Base-by-base conservation (phyloP, 345 rosid genomes). In the Turritis glabra region DNA sequence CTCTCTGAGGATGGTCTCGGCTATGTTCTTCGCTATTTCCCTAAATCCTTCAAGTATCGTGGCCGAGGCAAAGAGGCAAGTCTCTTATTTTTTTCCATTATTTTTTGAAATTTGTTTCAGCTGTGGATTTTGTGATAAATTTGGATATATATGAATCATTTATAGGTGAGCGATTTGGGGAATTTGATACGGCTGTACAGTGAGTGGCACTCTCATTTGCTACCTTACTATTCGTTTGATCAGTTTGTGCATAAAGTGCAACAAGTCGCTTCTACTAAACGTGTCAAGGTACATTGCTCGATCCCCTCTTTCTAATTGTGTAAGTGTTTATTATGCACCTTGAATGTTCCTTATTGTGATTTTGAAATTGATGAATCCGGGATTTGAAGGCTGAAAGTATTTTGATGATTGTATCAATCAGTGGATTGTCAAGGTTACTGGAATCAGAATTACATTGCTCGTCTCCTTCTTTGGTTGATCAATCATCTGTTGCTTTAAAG, bases 61-160 rank as follows among this genome's bases (percentile, higher is more conserved):
- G 92, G 97, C 67, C 90, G 89, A 17, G 92, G 97, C n/a, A 87
- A 85, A 64, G 99, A 92, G 99, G 98, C 82, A 61, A 69, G 75
- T 57, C 64, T 19, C 10, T 41, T n/a, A n/a, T n/a, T n/a, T 35
- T 54, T 1, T 46, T 40, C 7, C 0, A 5, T 5, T 40, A 0
- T 1, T 4, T 40, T 38, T 40, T 13, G n/a, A 40, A 26, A 13
- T 68, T 38, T 17, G 52, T 12, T 35, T 51, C 11, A 1, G 22
- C 10, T 68, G 26, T 40, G 11, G 32, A 32, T 70, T 57, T 25
- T 48, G 14, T 40, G 25, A 12, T 67, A 4, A 4, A 37, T 67
- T 11, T 22, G 69, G 26, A 21, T 7, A n/a, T 3, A 3, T 19
- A 29, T 37, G 57, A 59, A 2, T 25, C 4, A 29, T 26, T 37